Evolutionary conservation across 2,329 filamentous ascomycete species (phyloP).

Genomic region (Pseudogymnoascus sp.): DNA sequence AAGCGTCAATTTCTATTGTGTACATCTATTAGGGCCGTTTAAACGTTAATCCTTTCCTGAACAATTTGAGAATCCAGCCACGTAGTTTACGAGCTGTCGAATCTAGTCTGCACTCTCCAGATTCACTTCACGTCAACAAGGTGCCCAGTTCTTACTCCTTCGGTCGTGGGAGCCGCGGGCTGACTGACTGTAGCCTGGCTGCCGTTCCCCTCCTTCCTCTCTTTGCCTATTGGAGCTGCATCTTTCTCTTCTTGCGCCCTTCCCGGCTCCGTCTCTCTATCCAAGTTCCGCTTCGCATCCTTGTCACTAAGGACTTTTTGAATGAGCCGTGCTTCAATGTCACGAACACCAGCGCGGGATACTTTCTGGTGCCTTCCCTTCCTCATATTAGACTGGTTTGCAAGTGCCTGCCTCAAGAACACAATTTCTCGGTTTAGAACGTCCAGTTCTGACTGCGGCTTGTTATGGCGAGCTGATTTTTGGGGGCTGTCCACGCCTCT

Average conservation of each 20-base stretch:
- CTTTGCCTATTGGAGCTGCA: neutral
- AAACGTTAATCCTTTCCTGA: neutral
- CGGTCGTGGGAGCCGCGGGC: neutral
- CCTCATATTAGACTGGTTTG: neutral
- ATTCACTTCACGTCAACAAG: neutral
- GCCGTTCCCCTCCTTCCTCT: neutral
- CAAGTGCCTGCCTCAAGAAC: conserved; percentile 1
- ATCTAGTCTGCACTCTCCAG: neutral
- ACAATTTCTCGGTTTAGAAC: neutral
- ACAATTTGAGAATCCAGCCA: neutral
- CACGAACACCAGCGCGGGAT: neutral
- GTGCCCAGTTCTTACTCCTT: neutral
- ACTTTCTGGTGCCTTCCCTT: neutral
- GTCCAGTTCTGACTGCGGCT: neutral
- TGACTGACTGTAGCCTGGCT: neutral
- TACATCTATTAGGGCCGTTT: neutral
- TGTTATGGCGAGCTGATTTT: neutral
- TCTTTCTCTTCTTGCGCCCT: neutral
- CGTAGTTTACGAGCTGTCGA: neutral
- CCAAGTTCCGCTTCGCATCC: neutral
- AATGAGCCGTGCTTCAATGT: neutral
- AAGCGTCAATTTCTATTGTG: neutral
- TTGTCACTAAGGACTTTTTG: neutral
- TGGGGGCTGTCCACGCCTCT: neutral
- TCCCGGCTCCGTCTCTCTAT: neutral